Percentiles rank a stretch among this genome's conserved stretches.
These are phyloP conservation scores for Verticillium dahliae DNA, from an alignment of 2,329 filamentous ascomycete genomes.

Conservation along the genomic window DNA sequence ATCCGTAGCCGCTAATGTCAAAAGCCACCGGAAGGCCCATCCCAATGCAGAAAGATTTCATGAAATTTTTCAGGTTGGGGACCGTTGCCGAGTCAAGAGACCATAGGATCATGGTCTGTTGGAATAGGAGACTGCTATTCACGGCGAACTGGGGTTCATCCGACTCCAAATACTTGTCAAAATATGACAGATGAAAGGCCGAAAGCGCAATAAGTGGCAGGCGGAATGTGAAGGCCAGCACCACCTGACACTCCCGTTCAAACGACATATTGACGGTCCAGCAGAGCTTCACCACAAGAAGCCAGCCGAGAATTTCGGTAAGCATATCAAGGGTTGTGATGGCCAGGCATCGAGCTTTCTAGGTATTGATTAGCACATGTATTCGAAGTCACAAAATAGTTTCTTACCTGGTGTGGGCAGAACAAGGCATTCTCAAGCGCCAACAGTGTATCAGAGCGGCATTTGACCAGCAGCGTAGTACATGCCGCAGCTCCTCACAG, in stretches of 20 bases:
- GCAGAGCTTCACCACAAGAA: constrained; percentile 8
- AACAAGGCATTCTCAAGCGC: not conserved
- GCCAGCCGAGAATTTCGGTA: constrained; percentile 12
- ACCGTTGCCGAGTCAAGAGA: constrained; percentile 16
- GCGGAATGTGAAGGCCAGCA: constrained; percentile 14
- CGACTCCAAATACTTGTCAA: constrained; percentile 5
- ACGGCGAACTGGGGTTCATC: constrained; percentile 10
- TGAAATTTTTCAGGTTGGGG: constrained; percentile 15
- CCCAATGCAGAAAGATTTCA: constrained; percentile 13
- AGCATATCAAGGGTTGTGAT: constrained; percentile 11
- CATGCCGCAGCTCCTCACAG: constrained; percentile 8
- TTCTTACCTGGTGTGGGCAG: constrained; percentile 8
- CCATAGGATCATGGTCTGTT: constrained; percentile 12
- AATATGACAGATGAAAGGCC: constrained; percentile 6
- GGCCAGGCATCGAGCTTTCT: constrained; percentile 8
- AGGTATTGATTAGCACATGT: not conserved
- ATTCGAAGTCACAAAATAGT: no score
- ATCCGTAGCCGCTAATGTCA: constrained; percentile 5
- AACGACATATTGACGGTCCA: constrained; percentile 12
- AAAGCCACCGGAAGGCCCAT: constrained; percentile 7
- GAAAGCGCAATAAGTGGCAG: constrained; percentile 12
- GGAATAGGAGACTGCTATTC: constrained; percentile 10
- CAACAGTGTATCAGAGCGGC: constrained; percentile 2
- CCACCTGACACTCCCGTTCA: constrained; percentile 11
- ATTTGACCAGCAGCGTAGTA: constrained; percentile 1